Evolutionary conservation across 768 basidiomycete species (phyloP).

Genomic region (Coprinopsis cinerea): DNA sequence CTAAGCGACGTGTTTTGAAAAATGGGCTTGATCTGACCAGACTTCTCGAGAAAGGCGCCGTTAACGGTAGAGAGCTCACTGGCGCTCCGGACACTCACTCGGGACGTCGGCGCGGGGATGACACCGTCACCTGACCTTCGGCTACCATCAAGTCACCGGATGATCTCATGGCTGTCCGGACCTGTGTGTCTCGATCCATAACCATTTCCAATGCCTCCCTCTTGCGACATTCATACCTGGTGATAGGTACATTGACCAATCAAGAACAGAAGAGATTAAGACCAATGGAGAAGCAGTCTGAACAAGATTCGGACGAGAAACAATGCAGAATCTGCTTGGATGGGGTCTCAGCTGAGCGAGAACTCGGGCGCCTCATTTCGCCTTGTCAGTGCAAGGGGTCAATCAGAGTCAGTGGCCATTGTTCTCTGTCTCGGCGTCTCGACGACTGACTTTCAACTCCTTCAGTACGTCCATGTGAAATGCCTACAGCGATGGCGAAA

Average conservation of each 20-base stretch:
- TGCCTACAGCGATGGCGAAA: slow-evolving; percentile 75
- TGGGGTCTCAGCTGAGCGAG: slow-evolving; percentile 50
- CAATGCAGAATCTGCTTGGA: slow-evolving; percentile 86
- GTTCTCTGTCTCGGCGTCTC: too few relatives aligned
- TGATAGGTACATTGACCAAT: too few relatives aligned
- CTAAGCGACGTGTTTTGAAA: not conserved
- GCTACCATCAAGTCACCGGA: not conserved
- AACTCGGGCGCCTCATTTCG: slow-evolving; percentile 71
- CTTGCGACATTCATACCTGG: too few relatives aligned
- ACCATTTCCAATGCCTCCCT: too few relatives aligned
- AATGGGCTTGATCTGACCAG: too few relatives aligned
- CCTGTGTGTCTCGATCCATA: too few relatives aligned
- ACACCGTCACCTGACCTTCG: not conserved
- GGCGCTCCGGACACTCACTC: too few relatives aligned
- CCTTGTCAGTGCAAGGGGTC: slow-evolving; percentile 79
- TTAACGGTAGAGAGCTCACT: not conserved
- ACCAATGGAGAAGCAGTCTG: too few relatives aligned
- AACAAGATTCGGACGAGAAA: slow-evolving; percentile 33
- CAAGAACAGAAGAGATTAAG: too few relatives aligned
- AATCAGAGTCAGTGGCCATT: slow-evolving; percentile 44
- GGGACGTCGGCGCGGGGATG: slow-evolving; percentile 15
- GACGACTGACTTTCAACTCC: slow-evolving; percentile 7
- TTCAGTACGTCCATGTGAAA: slow-evolving; percentile 71
- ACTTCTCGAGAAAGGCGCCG: not conserved
- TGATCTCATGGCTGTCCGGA: too few relatives aligned